Conservation (phyloP, 371 early-diverging fungal genomes). For the Mortierella sp. region DNA sequence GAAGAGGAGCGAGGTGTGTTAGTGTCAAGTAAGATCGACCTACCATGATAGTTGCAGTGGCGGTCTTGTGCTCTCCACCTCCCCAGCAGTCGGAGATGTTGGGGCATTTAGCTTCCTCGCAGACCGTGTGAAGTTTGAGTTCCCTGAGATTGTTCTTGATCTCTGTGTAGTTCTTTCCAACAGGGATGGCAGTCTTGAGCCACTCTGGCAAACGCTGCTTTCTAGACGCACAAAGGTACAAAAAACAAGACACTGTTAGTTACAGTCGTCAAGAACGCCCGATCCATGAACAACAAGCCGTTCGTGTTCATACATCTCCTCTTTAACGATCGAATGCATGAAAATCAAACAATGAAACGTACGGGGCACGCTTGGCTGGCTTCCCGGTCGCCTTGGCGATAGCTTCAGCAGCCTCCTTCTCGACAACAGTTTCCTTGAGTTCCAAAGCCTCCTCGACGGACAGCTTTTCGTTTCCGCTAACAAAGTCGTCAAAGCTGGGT, state of each 20-base stretch:
- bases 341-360: constrained; percentile 11
- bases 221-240: constrained; percentile 41
- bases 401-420: constrained; percentile 60
- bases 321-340: not conserved
- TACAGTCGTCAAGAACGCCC: not conserved
- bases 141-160: constrained; percentile 94
- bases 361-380: constrained; percentile 40
- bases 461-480: constrained; percentile 71
- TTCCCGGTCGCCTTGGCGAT: constrained; percentile 34
- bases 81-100: constrained; percentile 99
- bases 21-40: not conserved
- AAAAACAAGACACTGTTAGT: not conserved
- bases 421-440: constrained; percentile 68
- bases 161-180: constrained; percentile 82
- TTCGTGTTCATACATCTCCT: not conserved
- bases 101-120: constrained; percentile 98
- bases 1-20: not conserved
- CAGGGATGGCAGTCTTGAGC: constrained; percentile 96
- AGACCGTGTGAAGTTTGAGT: constrained; percentile 93
- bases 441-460: constrained; percentile 77
- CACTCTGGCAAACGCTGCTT: constrained; percentile 90
- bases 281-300: not conserved
- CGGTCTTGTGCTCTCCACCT: constrained; percentile 95
- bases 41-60: constrained; percentile 98
- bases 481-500: constrained; percentile 81